Base-by-base conservation (phyloP, 2,329 filamentous ascomycete genomes). In the Cladophialophora bantiana region DNA sequence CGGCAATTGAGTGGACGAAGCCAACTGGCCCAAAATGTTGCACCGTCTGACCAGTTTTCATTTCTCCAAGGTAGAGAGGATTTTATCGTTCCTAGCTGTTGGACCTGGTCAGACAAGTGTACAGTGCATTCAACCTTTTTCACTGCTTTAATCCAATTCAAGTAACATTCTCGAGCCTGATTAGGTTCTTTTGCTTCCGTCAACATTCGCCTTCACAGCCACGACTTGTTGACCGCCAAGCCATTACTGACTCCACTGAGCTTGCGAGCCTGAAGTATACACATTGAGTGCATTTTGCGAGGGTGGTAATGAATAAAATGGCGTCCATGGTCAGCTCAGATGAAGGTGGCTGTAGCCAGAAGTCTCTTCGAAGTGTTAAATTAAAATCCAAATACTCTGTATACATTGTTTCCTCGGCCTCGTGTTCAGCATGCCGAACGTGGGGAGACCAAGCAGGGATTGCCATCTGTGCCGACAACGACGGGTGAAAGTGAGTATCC, bases 391-490 rank as follows among this genome's bases (percentile, higher is more conserved):
- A 60, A 52, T n/a, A 18, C 9, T 18, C 13, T 20, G 1, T 26
- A 13, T 20, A 34, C 15, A 26, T 15, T 31, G 18, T 50, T 7
- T 26, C n/a, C 10, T 35, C n/a, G 12, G 12, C 31, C 36, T 34
- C 31, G 7, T 32, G n/a, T n/a, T 35, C 10, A 58, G 9, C 9
- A 71, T 71, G 69, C 69, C 69, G 20, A 71, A 71, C 40, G 68
- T 69, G 38, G 69, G 69, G 36, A 67, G 65, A 58, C 69, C 69
- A 53, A 71, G 69, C 36, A 64, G 63, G 10, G 69, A 68, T 57
- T 71, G 69, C 40, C 69, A 71, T 50, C 60, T 64, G 12, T 71
- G 69, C 52, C 63, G 69, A 32, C 66, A 68, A 40, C 26, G 69
- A 18, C 45, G 69, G 36, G 69, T 69, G 9, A 69, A 71, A 64